A percentile compares a stretch with the other conserved stretches of the same genome.
Evolutionary conservation across 2,329 filamentous ascomycete genomes (phyloP).

Genomic region (Penicillium sclerotiorum): DNA sequence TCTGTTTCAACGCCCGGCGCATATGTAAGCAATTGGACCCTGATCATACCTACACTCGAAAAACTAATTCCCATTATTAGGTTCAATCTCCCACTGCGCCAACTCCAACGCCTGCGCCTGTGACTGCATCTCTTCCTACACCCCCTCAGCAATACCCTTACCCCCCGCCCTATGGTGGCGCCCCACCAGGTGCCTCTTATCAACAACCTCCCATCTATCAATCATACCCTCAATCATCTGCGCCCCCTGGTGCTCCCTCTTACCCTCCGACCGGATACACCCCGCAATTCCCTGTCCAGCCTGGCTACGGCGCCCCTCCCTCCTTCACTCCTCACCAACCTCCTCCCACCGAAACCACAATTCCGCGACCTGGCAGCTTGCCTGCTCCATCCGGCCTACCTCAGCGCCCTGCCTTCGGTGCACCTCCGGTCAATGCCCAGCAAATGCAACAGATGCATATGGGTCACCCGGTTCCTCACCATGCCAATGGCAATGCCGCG

Average conservation of each 20-base stretch:
- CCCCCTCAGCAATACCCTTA: slow-evolving; percentile 41
- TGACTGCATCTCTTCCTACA: slow-evolving; percentile 32
- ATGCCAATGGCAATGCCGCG: slow-evolving; percentile 34
- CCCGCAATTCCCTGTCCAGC: slow-evolving; percentile 34
- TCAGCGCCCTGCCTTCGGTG: slow-evolving; percentile 61
- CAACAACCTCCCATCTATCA: slow-evolving; percentile 43
- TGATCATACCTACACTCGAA: background rate
- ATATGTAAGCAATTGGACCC: slow-evolving; percentile 56
- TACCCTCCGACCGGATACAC: slow-evolving; percentile 37
- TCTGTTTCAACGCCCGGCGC: slow-evolving; percentile 47
- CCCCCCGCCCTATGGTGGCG: slow-evolving; percentile 46
- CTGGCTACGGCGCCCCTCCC: slow-evolving; percentile 43
- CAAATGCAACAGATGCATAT: slow-evolving; percentile 62
- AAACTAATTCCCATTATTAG: slow-evolving; percentile 21
- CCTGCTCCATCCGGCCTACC: slow-evolving; percentile 62
- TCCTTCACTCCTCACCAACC: slow-evolving; percentile 46
- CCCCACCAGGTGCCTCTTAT: slow-evolving; percentile 41
- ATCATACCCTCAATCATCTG: slow-evolving; percentile 39
- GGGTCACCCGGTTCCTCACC: slow-evolving; percentile 45
- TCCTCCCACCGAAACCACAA: slow-evolving; percentile 41
- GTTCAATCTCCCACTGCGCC: slow-evolving; percentile 31
- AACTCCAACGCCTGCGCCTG: slow-evolving; percentile 30
- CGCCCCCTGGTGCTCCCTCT: slow-evolving; percentile 33
- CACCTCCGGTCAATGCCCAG: slow-evolving; percentile 55
- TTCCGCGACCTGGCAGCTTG: slow-evolving; percentile 56